A percentile compares a stretch with the other conserved stretches of the same genome.
Conservation (phyloP, 2,329 filamentous ascomycete species). For the Claviceps maximensis region DNA sequence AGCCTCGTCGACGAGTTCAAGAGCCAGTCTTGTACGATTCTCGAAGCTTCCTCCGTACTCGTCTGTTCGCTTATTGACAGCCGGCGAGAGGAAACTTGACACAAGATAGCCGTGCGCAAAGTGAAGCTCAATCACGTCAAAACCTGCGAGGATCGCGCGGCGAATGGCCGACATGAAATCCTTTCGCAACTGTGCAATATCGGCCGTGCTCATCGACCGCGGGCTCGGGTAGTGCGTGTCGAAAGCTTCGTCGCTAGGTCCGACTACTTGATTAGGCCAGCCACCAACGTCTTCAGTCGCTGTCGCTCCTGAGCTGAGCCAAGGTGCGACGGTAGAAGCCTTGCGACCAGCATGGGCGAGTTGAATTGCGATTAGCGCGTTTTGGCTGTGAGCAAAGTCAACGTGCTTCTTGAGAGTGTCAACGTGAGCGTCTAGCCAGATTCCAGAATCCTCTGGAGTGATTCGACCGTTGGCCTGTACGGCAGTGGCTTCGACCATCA, state of each 20-base stretch:
- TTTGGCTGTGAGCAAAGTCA: constrained; percentile 70
- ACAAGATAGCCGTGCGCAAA: constrained; percentile 45
- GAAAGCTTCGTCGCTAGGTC: constrained; percentile 41
- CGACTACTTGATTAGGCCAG: constrained; percentile 44
- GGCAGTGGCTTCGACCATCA: constrained; percentile 66
- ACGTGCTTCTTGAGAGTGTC: constrained; percentile 54
- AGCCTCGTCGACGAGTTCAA: constrained; percentile 43
- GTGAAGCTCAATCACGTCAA: constrained; percentile 26
- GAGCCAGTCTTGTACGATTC: constrained; percentile 37
- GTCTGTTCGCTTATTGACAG: constrained; percentile 35
- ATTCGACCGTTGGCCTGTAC: constrained; percentile 69
- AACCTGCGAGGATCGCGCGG: constrained; percentile 44
- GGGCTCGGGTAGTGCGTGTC: constrained; percentile 40
- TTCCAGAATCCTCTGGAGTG: constrained; percentile 62
- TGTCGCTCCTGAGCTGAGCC: constrained; percentile 40
- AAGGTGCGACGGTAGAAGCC: constrained; percentile 47
- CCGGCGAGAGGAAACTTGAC: constrained; percentile 41
- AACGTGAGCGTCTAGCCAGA: constrained; percentile 79
- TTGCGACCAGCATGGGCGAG: constrained; percentile 69
- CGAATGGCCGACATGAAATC: constrained; percentile 40
- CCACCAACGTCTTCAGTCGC: constrained; percentile 40
- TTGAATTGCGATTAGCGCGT: constrained; percentile 65
- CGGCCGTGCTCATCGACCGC: constrained; percentile 46
- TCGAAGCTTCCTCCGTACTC: constrained; percentile 35
- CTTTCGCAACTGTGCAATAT: constrained; percentile 48